These are phyloP conservation scores for Cryptococcus amylolentus DNA, from an alignment of 1,284 basidiomycete genomes.

Conservation along the genomic window DNA sequence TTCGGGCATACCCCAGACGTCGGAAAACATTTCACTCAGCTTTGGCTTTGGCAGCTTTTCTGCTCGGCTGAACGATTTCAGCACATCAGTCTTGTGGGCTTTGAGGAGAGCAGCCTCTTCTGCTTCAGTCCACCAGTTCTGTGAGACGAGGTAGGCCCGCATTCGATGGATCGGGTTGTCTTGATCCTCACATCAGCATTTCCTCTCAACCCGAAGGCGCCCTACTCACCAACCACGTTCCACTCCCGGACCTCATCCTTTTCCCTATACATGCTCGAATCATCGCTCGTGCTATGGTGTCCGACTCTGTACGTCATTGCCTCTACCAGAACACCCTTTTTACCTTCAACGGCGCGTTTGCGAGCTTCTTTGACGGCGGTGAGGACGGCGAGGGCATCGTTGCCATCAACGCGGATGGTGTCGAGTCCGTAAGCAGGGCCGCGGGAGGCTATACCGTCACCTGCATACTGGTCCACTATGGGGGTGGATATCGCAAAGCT, in stretches of 20 bases:
- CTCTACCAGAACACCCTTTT: slow-evolving; percentile 81
- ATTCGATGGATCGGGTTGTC: slow-evolving; percentile 87
- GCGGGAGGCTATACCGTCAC: slow-evolving; percentile 87
- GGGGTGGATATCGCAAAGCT: slow-evolving; percentile 96
- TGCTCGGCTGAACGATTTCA: slow-evolving; percentile 72
- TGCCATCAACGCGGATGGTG: slow-evolving; percentile 87
- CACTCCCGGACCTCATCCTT: slow-evolving; percentile 80
- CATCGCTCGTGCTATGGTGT: slow-evolving; percentile 94
- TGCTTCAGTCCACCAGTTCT: slow-evolving; percentile 78
- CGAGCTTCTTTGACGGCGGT: slow-evolving; percentile 77
- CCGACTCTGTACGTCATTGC: slow-evolving; percentile 90
- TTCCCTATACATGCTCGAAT: slow-evolving; percentile 84
- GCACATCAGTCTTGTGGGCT: slow-evolving; percentile 67
- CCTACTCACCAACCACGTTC: slow-evolving; percentile 59
- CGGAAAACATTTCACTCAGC: slow-evolving; percentile 76
- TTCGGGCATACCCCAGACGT: slow-evolving; percentile 58
- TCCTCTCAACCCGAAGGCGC: background rate
- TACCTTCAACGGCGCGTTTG: slow-evolving; percentile 68
- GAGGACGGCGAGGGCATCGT: slow-evolving; percentile 84
- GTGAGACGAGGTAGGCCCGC: slow-evolving; percentile 73
- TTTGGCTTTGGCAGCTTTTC: slow-evolving; percentile 68
- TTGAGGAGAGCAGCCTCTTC: slow-evolving; percentile 71
- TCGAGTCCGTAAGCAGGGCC: slow-evolving; percentile 93
- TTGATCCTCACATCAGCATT: slow-evolving; percentile 5
- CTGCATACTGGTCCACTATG: slow-evolving; percentile 80